Evolutionary conservation across 2,329 filamentous ascomycete species (phyloP).

Genomic region (Trichoderma sp.): DNA sequence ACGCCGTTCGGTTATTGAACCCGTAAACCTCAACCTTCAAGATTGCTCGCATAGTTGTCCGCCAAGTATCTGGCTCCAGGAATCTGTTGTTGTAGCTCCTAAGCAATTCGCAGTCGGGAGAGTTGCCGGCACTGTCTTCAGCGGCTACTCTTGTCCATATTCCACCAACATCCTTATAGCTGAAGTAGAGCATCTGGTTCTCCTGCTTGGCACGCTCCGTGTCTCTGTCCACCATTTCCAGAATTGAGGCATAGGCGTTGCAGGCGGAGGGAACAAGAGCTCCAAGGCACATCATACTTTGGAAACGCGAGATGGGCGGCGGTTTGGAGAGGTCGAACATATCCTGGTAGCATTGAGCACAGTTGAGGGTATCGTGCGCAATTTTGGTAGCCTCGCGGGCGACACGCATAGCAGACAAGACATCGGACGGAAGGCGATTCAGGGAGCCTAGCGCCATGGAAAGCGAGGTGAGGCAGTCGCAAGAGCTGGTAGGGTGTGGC

Average conservation of each 20-base stretch:
- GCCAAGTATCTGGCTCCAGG: conserved; percentile 54
- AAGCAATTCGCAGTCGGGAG: conserved; percentile 11
- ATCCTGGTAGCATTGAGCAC: conserved; percentile 46
- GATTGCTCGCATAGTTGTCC: conserved; percentile 51
- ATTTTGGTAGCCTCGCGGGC: conserved; percentile 47
- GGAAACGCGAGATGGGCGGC: conserved; percentile 49
- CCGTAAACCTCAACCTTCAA: conserved; percentile 59
- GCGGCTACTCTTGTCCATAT: conserved; percentile 41
- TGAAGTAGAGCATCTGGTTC: conserved; percentile 43
- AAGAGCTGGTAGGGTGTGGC: conserved; percentile 34
- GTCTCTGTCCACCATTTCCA: conserved; percentile 54
- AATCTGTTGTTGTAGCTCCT: conserved; percentile 40
- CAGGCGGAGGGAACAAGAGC: conserved; percentile 56
- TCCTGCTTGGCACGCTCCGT: conserved; percentile 43
- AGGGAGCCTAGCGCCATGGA: conserved; percentile 52
- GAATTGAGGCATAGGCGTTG: conserved; percentile 55
- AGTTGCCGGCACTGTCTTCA: conserved; percentile 26
- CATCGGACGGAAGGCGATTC: conserved; percentile 43
- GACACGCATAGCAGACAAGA: conserved; percentile 46
- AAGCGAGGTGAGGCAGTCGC: conserved; percentile 49
- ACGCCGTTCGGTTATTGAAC: conserved; percentile 26
- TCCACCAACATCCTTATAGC: conserved; percentile 47
- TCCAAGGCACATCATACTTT: conserved; percentile 58
- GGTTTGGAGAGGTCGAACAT: conserved; percentile 34
- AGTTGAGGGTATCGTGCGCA: conserved; percentile 52